A percentile compares a stretch with the other conserved stretches of the same genome.
phyloP scores from a whole-genome alignment of 2,329 filamentous ascomycete genomes.

The Trematosphaeria pertusa region DNA sequence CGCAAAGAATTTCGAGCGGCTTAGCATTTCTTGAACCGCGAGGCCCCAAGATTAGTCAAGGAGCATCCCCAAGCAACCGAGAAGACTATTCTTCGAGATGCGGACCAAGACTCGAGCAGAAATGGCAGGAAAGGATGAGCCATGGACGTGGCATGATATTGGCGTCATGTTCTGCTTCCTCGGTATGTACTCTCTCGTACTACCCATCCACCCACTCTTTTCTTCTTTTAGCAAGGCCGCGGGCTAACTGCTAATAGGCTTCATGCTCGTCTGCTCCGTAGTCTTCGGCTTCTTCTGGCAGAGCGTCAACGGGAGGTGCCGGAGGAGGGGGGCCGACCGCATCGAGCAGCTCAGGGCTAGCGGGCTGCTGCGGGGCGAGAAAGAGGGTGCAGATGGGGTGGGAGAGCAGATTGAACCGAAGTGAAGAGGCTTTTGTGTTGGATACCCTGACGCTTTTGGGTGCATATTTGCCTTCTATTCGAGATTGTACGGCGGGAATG shows the following conservation, averaged over 20 bases:
- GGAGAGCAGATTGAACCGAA: neutral
- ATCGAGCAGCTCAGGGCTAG: conserved; percentile 22
- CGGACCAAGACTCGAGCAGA: neutral
- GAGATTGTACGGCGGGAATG: too few relatives aligned
- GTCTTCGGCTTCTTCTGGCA: conserved; percentile 28
- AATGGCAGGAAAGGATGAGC: neutral
- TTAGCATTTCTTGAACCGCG: neutral
- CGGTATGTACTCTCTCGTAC: conserved; percentile 14
- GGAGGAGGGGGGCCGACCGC: conserved; percentile 21
- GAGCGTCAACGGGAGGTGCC: conserved; percentile 22
- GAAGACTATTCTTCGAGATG: neutral
- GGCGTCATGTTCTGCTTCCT: conserved; percentile 33
- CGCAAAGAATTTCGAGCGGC: too few relatives aligned
- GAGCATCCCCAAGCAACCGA: neutral
- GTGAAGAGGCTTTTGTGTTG: neutral
- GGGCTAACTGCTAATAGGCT: conserved; percentile 9
- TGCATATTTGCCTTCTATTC: too few relatives aligned
- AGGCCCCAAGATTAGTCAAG: neutral
- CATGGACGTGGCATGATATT: conserved; percentile 22
- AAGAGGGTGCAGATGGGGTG: conserved; percentile 1
- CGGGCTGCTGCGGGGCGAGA: conserved; percentile 18
- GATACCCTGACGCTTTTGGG: neutral
- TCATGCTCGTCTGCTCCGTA: conserved; percentile 28
- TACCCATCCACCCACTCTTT: neutral
- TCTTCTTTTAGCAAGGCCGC: neutral